Evolutionary conservation across 2,329 filamentous ascomycete genomes (phyloP).

Genomic region (Phoma herbarum): DNA sequence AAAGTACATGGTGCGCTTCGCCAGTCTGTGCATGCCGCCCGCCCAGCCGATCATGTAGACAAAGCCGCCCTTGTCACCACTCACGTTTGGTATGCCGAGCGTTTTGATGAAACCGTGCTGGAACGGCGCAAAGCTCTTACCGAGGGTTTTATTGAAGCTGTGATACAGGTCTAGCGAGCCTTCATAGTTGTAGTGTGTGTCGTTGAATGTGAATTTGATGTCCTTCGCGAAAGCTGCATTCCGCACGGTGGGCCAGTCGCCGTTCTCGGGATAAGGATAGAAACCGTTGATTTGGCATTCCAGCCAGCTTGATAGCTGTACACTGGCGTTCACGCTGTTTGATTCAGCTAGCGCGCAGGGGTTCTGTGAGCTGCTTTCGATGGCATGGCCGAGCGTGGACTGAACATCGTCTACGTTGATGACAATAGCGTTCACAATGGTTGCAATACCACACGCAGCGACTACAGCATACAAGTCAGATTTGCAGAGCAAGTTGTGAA

Average conservation of each 20-base stretch:
- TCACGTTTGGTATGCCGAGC: constrained; percentile 40
- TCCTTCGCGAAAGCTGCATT: constrained; percentile 36
- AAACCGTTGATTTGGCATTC: constrained; percentile 46
- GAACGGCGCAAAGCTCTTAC: constrained; percentile 38
- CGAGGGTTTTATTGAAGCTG: constrained; percentile 41
- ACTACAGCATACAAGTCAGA: not conserved
- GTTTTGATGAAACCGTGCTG: constrained; percentile 42
- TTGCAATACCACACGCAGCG: constrained; percentile 1
- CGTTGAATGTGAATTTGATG: constrained; percentile 46
- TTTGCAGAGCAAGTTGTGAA: not conserved
- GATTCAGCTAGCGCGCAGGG: constrained; percentile 39
- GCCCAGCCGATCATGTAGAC: constrained; percentile 48
- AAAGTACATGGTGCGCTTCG: constrained; percentile 38
- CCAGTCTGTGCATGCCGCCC: constrained; percentile 35
- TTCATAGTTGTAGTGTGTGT: constrained; percentile 43
- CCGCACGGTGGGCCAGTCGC: constrained; percentile 38
- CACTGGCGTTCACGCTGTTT: constrained; percentile 35
- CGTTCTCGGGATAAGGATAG: constrained; percentile 46
- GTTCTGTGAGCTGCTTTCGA: constrained; percentile 16
- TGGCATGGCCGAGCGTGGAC: not conserved
- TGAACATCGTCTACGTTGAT: constrained; percentile 1
- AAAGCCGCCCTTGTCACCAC: constrained; percentile 44
- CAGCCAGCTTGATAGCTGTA: constrained; percentile 43
- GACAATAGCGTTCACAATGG: not conserved
- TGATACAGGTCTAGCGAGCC: constrained; percentile 40